Evolutionary conservation across 2,329 filamentous ascomycete species (phyloP), one percentile per base, ranked within the genome.

Genomic region (Claviceps monticola): DNA sequence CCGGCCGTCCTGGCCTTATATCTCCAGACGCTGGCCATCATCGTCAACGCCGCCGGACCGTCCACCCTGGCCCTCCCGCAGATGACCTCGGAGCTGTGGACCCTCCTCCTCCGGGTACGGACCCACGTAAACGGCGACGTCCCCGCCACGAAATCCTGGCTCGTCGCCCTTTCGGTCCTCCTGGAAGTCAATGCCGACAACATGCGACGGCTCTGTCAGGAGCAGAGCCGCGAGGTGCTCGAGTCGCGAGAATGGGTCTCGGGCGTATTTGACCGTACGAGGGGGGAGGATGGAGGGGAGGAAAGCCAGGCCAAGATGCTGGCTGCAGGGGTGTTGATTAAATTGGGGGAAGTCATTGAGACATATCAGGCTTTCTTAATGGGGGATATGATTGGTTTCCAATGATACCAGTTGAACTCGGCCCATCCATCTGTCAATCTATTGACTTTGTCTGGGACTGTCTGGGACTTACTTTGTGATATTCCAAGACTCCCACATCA

Each of bases 191-290:
- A 95, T 54, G 82, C 78, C 37, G 77, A 80, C 48, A 80, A 88
- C 54, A 79, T 84, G 69, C 73, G 82, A 58, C 74, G 80, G 1
- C 66, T 98, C 2, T 91, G 88, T 48, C 80, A 82, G 54, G 79
- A 83, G 53, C 80, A 88, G 59, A 83, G 86, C 0, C 79, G 81
- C 52, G 82, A 91, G 64, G 71, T 97, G 21, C 75, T 95, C 49
- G 91, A 97, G 74, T 86, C 88, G 54, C 80, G 87, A 60, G 86
- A 88, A 61, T 98, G 93, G 93, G 85, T 87, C 1, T 76, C 81
- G 44, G 74, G 74, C 51, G 77, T 96, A 1, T 94, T 96, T 66
- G 79, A 84, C 54, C 72, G 72, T 37, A 71, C 70, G 7, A 68
- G 72, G 34, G 75, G 75, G 0, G 71, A 71, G 0, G 73, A 73